Conservation (phyloP, 2,329 filamentous ascomycete genomes). For the Aphanocladium album region DNA sequence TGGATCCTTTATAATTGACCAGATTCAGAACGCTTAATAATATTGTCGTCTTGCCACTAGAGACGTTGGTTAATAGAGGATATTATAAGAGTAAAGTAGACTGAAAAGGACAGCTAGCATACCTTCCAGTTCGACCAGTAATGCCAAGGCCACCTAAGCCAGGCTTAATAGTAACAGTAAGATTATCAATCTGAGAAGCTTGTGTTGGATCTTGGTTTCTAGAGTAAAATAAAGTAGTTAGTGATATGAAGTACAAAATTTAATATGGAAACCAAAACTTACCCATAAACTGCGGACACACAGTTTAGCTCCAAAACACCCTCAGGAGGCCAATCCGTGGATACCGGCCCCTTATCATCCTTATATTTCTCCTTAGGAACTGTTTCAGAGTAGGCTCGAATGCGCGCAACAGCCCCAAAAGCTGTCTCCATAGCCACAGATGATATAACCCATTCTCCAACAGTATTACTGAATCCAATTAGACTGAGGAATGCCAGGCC, state of each 20-base stretch:
- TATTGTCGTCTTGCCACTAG: constrained; percentile 4
- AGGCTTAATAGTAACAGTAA: not conserved
- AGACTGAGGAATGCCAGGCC: too few relatives aligned
- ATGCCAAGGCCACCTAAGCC: not conserved
- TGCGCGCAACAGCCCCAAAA: not conserved
- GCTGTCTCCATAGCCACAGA: not conserved
- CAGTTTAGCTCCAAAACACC: not conserved
- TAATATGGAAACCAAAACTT: too few relatives aligned
- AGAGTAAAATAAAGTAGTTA: too few relatives aligned
- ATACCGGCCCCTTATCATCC: not conserved
- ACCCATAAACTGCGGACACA: not conserved
- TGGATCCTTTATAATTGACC: not conserved
- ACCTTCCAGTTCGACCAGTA: constrained; percentile 5
- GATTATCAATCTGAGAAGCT: not conserved
- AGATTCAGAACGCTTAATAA: not conserved
- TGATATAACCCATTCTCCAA: not conserved
- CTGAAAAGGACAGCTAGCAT: too few relatives aligned
- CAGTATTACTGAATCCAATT: not conserved
- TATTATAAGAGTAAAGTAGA: too few relatives aligned
- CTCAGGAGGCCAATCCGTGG: not conserved
- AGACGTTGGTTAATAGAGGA: not conserved
- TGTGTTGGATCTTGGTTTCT: too few relatives aligned
- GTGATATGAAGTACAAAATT: too few relatives aligned
- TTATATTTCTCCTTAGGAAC: not conserved
- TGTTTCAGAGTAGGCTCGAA: not conserved